phyloP scores from a whole-genome alignment of 768 basidiomycete genomes.

The Termitomyces sp. region DNA sequence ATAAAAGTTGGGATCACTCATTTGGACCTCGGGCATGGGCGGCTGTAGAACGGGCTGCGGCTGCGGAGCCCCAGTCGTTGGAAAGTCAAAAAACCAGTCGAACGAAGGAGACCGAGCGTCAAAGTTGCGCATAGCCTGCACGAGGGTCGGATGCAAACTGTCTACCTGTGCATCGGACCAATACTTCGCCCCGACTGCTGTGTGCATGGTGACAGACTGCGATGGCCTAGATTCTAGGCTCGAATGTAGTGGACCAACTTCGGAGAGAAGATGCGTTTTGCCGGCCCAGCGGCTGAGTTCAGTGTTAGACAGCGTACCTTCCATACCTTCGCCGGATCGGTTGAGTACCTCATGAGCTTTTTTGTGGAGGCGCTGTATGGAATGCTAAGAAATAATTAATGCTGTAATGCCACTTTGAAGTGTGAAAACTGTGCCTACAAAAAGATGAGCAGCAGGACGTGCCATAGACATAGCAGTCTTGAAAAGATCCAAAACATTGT shows the following conservation, averaged over 20 bases:
- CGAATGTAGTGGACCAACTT: conserved; percentile 6
- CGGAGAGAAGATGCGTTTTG: conserved; percentile 42
- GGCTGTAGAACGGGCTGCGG: not conserved
- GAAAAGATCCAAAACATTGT: conserved; percentile 40
- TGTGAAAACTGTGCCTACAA: conserved; percentile 28
- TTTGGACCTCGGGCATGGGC: conserved; percentile 4
- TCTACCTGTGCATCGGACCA: conserved; percentile 7
- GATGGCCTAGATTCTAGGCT: not conserved
- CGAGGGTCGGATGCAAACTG: conserved; percentile 47
- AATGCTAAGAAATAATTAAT: conserved; percentile 25
- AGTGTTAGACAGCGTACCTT: conserved; percentile 33
- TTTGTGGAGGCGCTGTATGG: conserved; percentile 35
- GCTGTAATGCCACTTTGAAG: not conserved
- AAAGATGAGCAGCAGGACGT: conserved; percentile 39
- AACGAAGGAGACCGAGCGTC: conserved; percentile 23
- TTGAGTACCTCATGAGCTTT: conserved; percentile 42
- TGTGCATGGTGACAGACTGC: not conserved
- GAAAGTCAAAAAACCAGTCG: conserved; percentile 25
- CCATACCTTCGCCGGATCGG: conserved; percentile 18
- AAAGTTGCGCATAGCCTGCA: conserved; percentile 37
- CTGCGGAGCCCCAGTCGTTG: not conserved
- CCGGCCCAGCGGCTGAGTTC: conserved; percentile 58
- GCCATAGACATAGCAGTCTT: conserved; percentile 41
- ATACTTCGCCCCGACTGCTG: conserved; percentile 11
- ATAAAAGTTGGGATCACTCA: conserved; percentile 7